These are phyloP conservation scores for Malassezia dermatis DNA, from an alignment of 1,284 basidiomycete genomes.

Conservation along the genomic window DNA sequence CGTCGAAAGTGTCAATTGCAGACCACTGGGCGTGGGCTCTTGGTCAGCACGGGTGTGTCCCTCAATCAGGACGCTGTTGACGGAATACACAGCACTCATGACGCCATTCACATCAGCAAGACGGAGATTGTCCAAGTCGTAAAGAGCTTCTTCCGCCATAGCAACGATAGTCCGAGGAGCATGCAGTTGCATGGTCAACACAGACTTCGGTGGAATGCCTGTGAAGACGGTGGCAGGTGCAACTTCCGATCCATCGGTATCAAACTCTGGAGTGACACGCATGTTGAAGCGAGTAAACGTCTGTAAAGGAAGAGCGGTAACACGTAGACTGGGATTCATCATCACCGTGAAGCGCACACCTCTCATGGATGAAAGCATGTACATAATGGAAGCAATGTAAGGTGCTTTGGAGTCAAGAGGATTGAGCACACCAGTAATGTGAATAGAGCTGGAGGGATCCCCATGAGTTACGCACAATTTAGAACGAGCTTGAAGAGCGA, in stretches of 20 bases:
- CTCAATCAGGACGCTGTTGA: constrained; percentile 84
- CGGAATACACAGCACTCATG: constrained; percentile 70
- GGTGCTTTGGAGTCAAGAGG: constrained; percentile 76
- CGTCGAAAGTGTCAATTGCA: constrained; percentile 50
- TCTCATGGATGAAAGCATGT: constrained; percentile 21
- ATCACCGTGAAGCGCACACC: constrained; percentile 32
- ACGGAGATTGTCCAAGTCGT: constrained; percentile 92
- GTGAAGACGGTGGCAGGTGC: constrained; percentile 22
- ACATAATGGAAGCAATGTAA: constrained; percentile 62
- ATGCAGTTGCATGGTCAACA: constrained; percentile 85
- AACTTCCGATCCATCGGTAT: constrained; percentile 56
- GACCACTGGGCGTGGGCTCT: constrained; percentile 58
- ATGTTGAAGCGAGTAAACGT: constrained; percentile 82
- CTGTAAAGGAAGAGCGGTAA: constrained; percentile 69
- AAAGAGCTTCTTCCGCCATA: constrained; percentile 71
- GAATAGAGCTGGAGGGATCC: constrained; percentile 59
- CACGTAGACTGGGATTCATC: constrained; percentile 26
- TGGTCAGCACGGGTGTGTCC: constrained; percentile 73
- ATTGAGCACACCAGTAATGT: constrained; percentile 67
- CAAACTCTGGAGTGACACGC: constrained; percentile 57
- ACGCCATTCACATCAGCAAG: constrained; percentile 59
- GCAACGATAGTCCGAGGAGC: constrained; percentile 83
- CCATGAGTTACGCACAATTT: constrained; percentile 49
- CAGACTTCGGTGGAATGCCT: constrained; percentile 55
- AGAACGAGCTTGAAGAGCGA: constrained; percentile 51